phyloP scores from a whole-genome alignment of 306 rosid species.

The Ziziphus jujuba region DNA sequence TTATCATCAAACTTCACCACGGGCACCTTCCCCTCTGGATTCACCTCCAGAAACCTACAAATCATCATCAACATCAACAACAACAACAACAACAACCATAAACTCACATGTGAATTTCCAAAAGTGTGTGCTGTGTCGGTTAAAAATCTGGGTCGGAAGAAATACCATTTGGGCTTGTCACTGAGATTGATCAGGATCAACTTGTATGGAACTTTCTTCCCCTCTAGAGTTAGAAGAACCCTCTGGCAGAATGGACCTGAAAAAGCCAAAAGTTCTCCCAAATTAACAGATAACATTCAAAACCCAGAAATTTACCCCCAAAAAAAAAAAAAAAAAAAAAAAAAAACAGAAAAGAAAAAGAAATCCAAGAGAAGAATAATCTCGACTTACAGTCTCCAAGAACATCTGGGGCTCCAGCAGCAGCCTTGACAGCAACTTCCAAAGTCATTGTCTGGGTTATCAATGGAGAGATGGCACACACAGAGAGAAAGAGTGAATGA shows the following conservation, averaged over 20 bases:
- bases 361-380: neutral
- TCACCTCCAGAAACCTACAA: constrained; percentile 67
- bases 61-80: constrained; percentile 18
- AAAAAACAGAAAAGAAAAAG: too few relatives aligned
- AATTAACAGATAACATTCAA: neutral
- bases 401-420: constrained; percentile 51
- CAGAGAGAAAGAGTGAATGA: neutral
- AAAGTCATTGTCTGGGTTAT: constrained; percentile 42
- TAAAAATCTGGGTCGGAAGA: neutral
- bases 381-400: constrained; percentile 73
- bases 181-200: constrained; percentile 50
- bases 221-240: constrained; percentile 78
- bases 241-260: constrained; percentile 85
- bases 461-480: neutral
- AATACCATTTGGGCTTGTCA: constrained; percentile 76
- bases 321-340: too few relatives aligned
- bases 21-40: constrained; percentile 88
- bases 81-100: constrained; percentile 20
- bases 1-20: constrained; percentile 65
- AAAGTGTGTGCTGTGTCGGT: neutral
- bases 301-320: too few relatives aligned
- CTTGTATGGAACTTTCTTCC: constrained; percentile 64
- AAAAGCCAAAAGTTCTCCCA: neutral
- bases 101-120: neutral
- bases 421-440: constrained; percentile 71